Evolutionary conservation across 345 rosid species (phyloP).

Genomic region (Capsella bursapastoris): DNA sequence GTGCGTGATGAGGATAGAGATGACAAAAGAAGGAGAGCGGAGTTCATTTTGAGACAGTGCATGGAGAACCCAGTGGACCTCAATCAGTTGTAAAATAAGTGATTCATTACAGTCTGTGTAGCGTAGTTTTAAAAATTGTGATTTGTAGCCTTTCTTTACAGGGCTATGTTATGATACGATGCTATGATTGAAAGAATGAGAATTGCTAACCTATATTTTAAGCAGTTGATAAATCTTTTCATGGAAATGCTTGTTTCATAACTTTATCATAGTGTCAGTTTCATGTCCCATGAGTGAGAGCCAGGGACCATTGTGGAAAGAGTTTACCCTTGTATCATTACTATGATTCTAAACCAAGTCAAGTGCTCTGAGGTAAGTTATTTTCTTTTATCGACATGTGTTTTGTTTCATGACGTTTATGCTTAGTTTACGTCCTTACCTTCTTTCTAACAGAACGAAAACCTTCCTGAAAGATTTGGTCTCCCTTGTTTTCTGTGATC

Average conservation of each 20-base stretch:
- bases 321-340: background rate
- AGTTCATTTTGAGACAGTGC: constrained; percentile 79
- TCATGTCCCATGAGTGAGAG: constrained; percentile 21
- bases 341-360: background rate
- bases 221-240: constrained; percentile 20
- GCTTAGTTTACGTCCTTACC: background rate
- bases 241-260: constrained; percentile 26
- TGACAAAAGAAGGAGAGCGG: constrained; percentile 96
- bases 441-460: background rate
- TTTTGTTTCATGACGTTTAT: constrained; percentile 1
- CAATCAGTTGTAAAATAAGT: constrained; percentile 63
- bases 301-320: constrained; percentile 16
- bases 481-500: background rate
- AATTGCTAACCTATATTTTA: constrained; percentile 13
- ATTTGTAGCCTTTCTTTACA: constrained; percentile 41
- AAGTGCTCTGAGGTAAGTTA: constrained; percentile 20
- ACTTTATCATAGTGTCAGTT: constrained; percentile 10
- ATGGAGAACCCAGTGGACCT: constrained; percentile 91
- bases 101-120: constrained; percentile 38
- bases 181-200: constrained; percentile 26
- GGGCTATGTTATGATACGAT: constrained; percentile 24
- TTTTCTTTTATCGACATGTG: background rate
- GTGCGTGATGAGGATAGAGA: constrained; percentile 88
- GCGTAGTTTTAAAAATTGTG: constrained; percentile 29
- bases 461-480: background rate